These are phyloP conservation scores for button mushroom (Agaricus bisporus) DNA, from an alignment of 768 basidiomycete genomes.

Conservation along the genomic window DNA sequence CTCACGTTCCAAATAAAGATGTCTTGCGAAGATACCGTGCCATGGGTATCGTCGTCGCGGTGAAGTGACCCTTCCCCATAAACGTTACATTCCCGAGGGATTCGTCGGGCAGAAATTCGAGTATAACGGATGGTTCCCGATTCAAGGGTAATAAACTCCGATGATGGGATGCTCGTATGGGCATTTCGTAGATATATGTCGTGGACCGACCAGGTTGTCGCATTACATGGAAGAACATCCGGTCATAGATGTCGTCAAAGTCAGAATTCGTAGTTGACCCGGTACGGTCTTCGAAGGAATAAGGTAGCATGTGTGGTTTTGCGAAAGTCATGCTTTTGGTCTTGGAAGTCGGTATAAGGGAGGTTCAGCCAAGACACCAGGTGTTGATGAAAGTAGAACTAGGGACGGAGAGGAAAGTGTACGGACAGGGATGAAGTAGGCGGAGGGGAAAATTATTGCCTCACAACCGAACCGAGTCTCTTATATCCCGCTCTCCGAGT, in stretches of 20 bases:
- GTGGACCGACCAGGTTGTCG: slow-evolving; percentile 37
- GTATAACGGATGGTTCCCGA: slow-evolving; percentile 46
- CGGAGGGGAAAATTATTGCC: too few species aligned
- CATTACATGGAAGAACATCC: slow-evolving; percentile 60
- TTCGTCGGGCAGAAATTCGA: slow-evolving; percentile 55
- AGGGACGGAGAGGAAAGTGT: background rate
- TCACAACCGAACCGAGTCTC: background rate
- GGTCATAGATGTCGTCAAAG: slow-evolving; percentile 76
- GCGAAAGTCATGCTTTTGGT: background rate
- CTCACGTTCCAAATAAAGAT: slow-evolving; percentile 62
- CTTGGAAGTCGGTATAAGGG: background rate
- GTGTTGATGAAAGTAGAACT: background rate
- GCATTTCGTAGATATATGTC: slow-evolving; percentile 62
- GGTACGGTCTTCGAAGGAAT: slow-evolving; percentile 52
- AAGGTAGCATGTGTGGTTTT: background rate
- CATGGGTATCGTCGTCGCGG: slow-evolving; percentile 47
- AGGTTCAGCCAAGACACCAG: background rate
- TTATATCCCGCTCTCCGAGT: background rate
- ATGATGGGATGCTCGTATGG: slow-evolving; percentile 54
- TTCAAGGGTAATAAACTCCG: slow-evolving; percentile 48
- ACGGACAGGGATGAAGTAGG: background rate
- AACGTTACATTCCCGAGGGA: slow-evolving; percentile 58
- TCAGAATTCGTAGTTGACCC: slow-evolving; percentile 49
- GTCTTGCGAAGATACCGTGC: slow-evolving; percentile 57
- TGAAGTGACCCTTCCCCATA: slow-evolving; percentile 28